These are phyloP conservation scores for Thermomyces lanuginosus DNA, from an alignment of 2,329 filamentous ascomycete species.

Conservation along the genomic window DNA sequence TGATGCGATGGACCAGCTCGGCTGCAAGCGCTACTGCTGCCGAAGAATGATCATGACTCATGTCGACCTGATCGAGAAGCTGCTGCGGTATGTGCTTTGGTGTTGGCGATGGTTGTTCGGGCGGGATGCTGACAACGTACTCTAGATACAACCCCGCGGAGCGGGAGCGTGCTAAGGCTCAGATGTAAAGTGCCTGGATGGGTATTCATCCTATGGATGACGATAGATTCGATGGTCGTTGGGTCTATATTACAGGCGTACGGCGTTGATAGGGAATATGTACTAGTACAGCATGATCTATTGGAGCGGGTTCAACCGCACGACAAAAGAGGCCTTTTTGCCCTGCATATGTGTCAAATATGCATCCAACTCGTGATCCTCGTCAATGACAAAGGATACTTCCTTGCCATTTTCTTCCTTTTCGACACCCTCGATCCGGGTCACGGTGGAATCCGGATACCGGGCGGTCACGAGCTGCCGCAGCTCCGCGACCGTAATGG, in stretches of 20 bases:
- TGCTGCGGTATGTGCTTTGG: slow-evolving; percentile 62
- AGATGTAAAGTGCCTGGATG: slow-evolving; percentile 8
- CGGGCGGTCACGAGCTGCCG: slow-evolving; percentile 45
- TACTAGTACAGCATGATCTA: no score
- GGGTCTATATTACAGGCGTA: no score
- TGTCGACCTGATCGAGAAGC: slow-evolving; percentile 95
- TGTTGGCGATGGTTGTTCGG: no score
- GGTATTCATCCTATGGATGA: no score
- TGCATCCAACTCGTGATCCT: slow-evolving; percentile 54
- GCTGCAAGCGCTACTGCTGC: slow-evolving; percentile 93
- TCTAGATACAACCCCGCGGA: slow-evolving; percentile 35
- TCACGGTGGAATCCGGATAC: slow-evolving; percentile 43
- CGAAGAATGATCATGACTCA: slow-evolving; percentile 99
- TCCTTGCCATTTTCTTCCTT: slow-evolving; percentile 44
- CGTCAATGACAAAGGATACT: slow-evolving; percentile 47
- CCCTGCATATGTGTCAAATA: slow-evolving; percentile 51
- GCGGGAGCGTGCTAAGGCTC: slow-evolving; percentile 28
- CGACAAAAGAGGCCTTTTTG: slow-evolving; percentile 38
- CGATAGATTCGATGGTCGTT: no score
- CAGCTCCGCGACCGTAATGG: slow-evolving; percentile 45
- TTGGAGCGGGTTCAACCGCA: slow-evolving; percentile 20
- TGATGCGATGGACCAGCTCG: slow-evolving; percentile 89
- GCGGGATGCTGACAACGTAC: slow-evolving; percentile 1
- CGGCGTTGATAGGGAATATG: no score
- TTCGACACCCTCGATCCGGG: slow-evolving; percentile 50